Base-by-base conservation (phyloP, 768 basidiomycete species). In the Suillus plorans region DNA sequence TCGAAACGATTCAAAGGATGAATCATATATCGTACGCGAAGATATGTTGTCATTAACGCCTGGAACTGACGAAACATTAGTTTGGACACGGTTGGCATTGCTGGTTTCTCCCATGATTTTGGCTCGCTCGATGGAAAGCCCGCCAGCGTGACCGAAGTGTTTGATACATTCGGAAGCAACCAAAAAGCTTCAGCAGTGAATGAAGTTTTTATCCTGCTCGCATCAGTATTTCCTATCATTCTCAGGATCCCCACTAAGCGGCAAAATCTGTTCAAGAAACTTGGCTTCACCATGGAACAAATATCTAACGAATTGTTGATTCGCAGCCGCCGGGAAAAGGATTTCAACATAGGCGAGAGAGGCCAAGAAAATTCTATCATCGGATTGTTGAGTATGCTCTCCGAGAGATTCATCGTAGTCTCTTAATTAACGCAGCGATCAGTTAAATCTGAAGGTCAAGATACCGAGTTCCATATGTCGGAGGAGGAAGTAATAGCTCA, bases 41-140 rank as follows among this genome's bases (percentile, higher is more conserved):
- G 9, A 18, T n/a, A 28, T 16, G 34, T 28, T 52, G 12, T 8
- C 3, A 0, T 9, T 20, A 0, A 14, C 6, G 13, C 25, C 57
- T 37, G 39, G 5, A 5, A 42, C 22, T 49, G 6, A 34, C 16
- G 25, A 14, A 2, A 56, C 4, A n/a, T 7, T n/a, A 86, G 85
- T 13, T 75, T 88, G 5, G 87, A 89, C 68, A 81, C 78, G 1
- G 78, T 88, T 60, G 85, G 87, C 16, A 83, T 87, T 41, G 85
- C 84, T 8, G 85, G 86, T 0, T 88, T 88, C 63, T 82, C 83
- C 5, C 82, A 88, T 67, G 77, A 86, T 68, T 89, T 89, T 66
- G 80, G 80, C 16, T 72, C 83, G 0, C 76, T 88, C 5, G 80
- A 84, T 16, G 86, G 86, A 6, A 79, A 82, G 62, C 71, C 70